Percentiles rank a stretch among this genome's conserved stretches.
These are phyloP conservation scores for Verbena officinalis DNA, from an alignment of 257 asterid genomes.

Conservation along the genomic window DNA sequence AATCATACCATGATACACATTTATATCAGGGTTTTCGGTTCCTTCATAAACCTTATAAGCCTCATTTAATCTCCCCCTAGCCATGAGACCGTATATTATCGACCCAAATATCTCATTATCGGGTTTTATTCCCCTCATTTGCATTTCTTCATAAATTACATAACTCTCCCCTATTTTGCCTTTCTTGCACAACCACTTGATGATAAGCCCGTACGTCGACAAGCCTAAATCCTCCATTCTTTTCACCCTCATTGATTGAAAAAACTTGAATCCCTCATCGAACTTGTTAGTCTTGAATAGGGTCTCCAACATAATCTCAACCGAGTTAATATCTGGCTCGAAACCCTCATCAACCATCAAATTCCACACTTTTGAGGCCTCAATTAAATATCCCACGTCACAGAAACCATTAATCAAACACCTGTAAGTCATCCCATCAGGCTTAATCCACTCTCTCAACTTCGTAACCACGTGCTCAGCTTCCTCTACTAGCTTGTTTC, in stretches of 20 bases:
- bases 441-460: conserved; percentile 56
- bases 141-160: conserved; percentile 71
- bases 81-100: conserved; percentile 53
- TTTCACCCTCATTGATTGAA: conserved; percentile 63
- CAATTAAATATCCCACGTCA: conserved; percentile 77
- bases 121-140: conserved; percentile 50
- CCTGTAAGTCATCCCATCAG: conserved; percentile 63
- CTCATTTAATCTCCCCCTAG: conserved; percentile 68
- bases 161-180: conserved; percentile 68
- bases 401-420: conserved; percentile 85
- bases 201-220: conserved; percentile 62
- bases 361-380: conserved; percentile 92
- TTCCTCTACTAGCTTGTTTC: conserved; percentile 65
- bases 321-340: conserved; percentile 42
- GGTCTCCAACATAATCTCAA: conserved; percentile 62
- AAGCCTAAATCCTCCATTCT: conserved; percentile 48
- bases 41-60: conserved; percentile 53
- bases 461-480: conserved; percentile 72
- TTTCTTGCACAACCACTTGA: conserved; percentile 79
- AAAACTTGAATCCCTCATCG: conserved; percentile 66
- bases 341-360: conserved; percentile 75
- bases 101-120: conserved; percentile 57
- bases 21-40: conserved; percentile 54
- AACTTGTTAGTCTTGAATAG: conserved; percentile 65
- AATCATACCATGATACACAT: conserved; percentile 82